Evolutionary conservation across 106 monocot species (phyloP), one percentile per base, ranked within the genome.

Genomic region (Dendrobium officinale): DNA sequence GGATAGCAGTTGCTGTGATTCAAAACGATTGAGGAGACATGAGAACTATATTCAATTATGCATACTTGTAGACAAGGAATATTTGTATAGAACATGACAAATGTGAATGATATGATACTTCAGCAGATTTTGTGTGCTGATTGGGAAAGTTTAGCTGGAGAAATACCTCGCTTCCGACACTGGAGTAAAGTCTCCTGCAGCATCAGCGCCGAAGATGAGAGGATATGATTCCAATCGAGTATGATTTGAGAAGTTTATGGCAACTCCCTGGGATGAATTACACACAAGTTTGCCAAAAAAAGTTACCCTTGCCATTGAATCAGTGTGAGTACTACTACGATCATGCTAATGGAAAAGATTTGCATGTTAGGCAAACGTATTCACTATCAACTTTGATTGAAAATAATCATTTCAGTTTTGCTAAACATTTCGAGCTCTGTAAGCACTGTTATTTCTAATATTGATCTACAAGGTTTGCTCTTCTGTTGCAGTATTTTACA

Each of bases 181-280:
- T 70, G 97, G 94, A 5, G 97, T 92, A 26, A 77, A 90, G 42
- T 86, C 79, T 83, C 78, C 89, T 10, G 97, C 97, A 9, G 84
- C 89, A 72, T 94, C 88, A 59, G 84, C 80, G 47, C 91, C 97
- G 43, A 89, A 88, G 41, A 92, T 89, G 2, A 98, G 92, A 29
- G 97, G 92, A 76, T 86, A 87, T 17, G 85, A 78, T 45, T 55
- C 81, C 15, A 82, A 85, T 29, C 76, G 75, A 76, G 87, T 98
- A 40, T 91, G 89, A 55, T 98, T 98, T 19, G 97, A 95, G 80
- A 98, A 98, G 79, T 89, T 98, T 73, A 98, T 94, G 1, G 88
- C 92, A 41, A 73, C 72, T 55, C 97, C 97, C 94, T 94, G 89
- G 22, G 68, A 83, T 56, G 48, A 33, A 27, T 43, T 26, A 22